Evolutionary conservation across 495 filamentous ascomycete species (phyloP).

Genomic region (Aspergillus cavernicola): DNA sequence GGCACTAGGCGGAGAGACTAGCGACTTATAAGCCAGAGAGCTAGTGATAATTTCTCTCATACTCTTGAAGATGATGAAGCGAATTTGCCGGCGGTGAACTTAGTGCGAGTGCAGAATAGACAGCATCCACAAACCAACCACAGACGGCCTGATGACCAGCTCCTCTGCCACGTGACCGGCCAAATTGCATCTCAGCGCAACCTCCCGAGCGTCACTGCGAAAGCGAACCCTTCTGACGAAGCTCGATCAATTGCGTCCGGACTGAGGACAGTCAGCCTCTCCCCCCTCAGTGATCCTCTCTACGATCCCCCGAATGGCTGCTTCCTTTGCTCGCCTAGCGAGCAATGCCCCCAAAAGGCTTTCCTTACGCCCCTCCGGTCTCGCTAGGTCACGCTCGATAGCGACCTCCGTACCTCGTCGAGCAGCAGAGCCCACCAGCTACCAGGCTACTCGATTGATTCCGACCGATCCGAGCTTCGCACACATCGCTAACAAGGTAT

Average conservation of each 20-base stretch:
- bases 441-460: constrained; percentile 57
- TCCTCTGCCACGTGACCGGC: constrained; percentile 37
- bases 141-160: constrained; percentile 40
- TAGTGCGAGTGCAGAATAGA: constrained; percentile 21
- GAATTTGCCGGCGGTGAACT: not conserved
- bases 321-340: constrained; percentile 60
- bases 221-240: constrained; percentile 29
- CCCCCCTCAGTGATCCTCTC: constrained; percentile 21
- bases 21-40: constrained; percentile 16
- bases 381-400: constrained; percentile 57
- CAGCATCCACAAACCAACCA: constrained; percentile 31
- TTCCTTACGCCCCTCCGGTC: constrained; percentile 50
- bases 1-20: constrained; percentile 27
- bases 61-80: not conserved
- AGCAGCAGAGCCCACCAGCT: constrained; percentile 52
- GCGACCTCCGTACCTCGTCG: constrained; percentile 62
- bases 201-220: constrained; percentile 32
- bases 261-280: constrained; percentile 36
- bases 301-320: constrained; percentile 56
- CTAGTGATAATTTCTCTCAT: not conserved
- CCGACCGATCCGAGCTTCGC: constrained; percentile 57
- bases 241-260: constrained; percentile 43
- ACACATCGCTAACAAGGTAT: constrained; percentile 45
- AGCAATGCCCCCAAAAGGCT: constrained; percentile 63
- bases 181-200: constrained; percentile 40